phyloP scores from a whole-genome alignment of 768 basidiomycete genomes.

The Gloeostereum incarnatum region DNA sequence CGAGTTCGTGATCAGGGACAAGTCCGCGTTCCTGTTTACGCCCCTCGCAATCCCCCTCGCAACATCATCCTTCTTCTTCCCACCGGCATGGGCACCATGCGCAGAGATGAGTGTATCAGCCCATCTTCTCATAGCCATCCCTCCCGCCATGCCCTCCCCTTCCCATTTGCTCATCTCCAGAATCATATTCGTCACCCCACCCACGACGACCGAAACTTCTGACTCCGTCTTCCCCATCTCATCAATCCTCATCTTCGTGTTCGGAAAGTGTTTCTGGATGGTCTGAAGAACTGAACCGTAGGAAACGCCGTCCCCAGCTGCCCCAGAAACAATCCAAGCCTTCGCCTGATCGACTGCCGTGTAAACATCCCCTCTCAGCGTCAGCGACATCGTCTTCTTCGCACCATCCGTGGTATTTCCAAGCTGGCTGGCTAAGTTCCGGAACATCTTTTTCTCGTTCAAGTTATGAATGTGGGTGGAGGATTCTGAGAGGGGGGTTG shows the following conservation, averaged over 20 bases:
- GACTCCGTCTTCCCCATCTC: constrained; percentile 33
- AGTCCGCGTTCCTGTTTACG: constrained; percentile 39
- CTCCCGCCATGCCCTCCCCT: constrained; percentile 34
- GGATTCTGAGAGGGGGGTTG: too few relatives aligned
- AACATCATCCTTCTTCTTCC: constrained; percentile 27
- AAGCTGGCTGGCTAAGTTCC: background rate
- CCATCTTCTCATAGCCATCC: constrained; percentile 49
- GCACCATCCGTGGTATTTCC: background rate
- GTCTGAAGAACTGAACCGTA: constrained; percentile 31
- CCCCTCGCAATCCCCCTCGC: constrained; percentile 42
- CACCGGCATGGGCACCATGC: constrained; percentile 14
- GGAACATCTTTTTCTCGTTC: too few relatives aligned
- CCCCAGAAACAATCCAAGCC: constrained; percentile 33
- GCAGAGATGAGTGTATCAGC: constrained; percentile 36
- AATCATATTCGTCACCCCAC: constrained; percentile 45
- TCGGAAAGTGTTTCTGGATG: constrained; percentile 42
- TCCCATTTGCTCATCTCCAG: constrained; percentile 49
- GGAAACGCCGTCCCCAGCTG: constrained; percentile 47
- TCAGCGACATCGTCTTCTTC: constrained; percentile 17
- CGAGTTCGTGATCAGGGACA: constrained; percentile 40
- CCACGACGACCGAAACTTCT: constrained; percentile 40
- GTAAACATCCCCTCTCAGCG: constrained; percentile 43
- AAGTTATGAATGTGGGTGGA: too few relatives aligned
- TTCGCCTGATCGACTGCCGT: constrained; percentile 35
- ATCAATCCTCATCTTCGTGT: constrained; percentile 34